These are phyloP conservation scores for Pichia sp. DNA, from an alignment of 1,139 yeast genomes.

Conservation along the genomic window DNA sequence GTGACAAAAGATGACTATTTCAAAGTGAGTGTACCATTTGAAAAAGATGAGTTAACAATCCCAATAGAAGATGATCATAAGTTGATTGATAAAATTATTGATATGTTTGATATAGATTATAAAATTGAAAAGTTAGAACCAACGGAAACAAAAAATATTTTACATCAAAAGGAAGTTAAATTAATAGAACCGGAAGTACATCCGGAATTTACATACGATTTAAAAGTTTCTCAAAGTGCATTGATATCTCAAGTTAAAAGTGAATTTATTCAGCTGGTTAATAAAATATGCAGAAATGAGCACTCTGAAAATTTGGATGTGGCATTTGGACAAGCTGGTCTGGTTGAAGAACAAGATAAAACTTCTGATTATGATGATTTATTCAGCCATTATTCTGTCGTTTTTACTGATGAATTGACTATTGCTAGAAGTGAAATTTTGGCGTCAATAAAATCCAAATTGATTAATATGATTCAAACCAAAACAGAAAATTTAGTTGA, in stretches of 20 bases:
- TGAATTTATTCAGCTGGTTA: neutral
- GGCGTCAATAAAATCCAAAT: constrained; percentile 19
- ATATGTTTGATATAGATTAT: neutral
- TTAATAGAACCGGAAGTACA: neutral
- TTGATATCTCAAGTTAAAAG: neutral
- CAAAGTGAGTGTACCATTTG: constrained; percentile 24
- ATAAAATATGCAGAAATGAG: too few relatives aligned
- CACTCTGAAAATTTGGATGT: too few relatives aligned
- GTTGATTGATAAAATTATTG: constrained; percentile 1
- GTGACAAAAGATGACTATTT: constrained; percentile 17
- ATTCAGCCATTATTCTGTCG: neutral
- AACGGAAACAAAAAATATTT: too few relatives aligned
- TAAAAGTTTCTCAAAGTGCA: neutral
- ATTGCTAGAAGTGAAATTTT: constrained; percentile 15
- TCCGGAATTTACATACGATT: neutral
- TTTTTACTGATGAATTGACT: neutral
- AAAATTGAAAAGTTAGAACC: neutral
- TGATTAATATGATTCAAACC: neutral
- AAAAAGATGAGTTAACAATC: neutral
- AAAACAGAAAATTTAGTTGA: neutral
- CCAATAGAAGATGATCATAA: neutral
- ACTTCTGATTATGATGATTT: constrained; percentile 1
- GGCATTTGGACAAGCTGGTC: too few relatives aligned
- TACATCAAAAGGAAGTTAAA: too few relatives aligned
- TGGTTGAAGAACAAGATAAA: neutral